Evolutionary conservation across 192 early-diverging fungal genomes (phyloP), one percentile per base, ranked within the genome.

Genomic region (Backusella morwellensis): DNA sequence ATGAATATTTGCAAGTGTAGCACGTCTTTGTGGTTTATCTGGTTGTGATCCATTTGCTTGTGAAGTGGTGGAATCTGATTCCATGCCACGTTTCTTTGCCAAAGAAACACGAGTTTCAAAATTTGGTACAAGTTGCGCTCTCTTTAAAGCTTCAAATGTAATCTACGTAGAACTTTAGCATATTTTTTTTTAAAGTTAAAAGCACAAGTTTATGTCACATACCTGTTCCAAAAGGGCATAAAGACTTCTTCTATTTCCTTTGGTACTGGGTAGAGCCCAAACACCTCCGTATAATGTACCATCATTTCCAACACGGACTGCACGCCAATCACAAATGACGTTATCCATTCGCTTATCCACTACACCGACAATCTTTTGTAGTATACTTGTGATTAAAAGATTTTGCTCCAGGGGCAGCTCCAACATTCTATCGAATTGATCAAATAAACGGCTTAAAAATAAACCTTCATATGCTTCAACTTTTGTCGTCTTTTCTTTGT

Each of bases 351-450:
- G 56, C 26, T 76, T 85, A 74, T 91, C 84, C 1, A 80, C 86
- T 3, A 91, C 63, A 38, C 87, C 85, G 6, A 79, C 81, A 4
- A 91, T 81, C 47, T 85, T 85, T 59, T 84, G 80, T 34, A 89
- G 29, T 50, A 91, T 88, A 67, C 87, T 86, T 14, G 90, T 91
- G 8, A 91, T 75, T 77, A 88, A 69, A 44, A 91, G 77, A 67
- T 89, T 90, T 32, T 87, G 85, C 32, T 87, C 90, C 77, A 91
- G 84, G 11, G 88, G 83, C 19, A 83, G 82, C 59, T 83, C 81
- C 12, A 88, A 68, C 29, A 82, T 81, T 21, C 76, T 40, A 8
- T 68, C 23, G 21, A 91, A 79, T 74, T 86, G 85, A 34, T 74
- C 71, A 42, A 90, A 76, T 9, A 91, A 73, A 32, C 84, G 83